phyloP scores from a whole-genome alignment of 768 basidiomycete genomes.

The Leccinum rimulosum region DNA sequence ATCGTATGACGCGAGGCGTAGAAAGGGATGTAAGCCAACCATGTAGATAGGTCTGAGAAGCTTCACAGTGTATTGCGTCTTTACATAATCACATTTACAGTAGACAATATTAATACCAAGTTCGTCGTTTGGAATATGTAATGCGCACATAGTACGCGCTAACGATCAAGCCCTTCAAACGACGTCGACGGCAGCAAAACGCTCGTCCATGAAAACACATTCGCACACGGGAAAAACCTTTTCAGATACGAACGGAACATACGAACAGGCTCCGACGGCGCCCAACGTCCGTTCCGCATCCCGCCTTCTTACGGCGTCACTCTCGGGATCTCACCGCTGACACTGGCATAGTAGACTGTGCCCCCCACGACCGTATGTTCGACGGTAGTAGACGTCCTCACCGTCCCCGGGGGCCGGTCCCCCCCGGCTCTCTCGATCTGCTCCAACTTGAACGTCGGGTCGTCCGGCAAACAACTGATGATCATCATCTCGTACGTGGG shows the following conservation, averaged over 20 bases:
- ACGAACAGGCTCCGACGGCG: constrained; percentile 41
- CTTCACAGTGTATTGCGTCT: constrained; percentile 50
- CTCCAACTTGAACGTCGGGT: constrained; percentile 59
- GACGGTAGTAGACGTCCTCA: constrained; percentile 49
- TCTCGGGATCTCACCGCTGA: constrained; percentile 80
- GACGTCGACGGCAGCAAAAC: constrained; percentile 70
- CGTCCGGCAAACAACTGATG: constrained; percentile 57
- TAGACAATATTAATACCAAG: constrained; percentile 27
- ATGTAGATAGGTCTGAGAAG: constrained; percentile 74
- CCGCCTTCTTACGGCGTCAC: constrained; percentile 68
- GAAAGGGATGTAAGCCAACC: constrained; percentile 30
- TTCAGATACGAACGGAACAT: neutral
- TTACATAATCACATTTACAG: constrained; percentile 80
- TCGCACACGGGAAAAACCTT: neutral
- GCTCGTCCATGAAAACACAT: constrained; percentile 43
- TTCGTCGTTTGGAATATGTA: neutral
- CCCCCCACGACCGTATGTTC: constrained; percentile 66
- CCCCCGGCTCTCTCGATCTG: constrained; percentile 58
- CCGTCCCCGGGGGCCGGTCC: constrained; percentile 8
- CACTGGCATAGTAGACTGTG: constrained; percentile 47
- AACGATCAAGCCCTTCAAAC: constrained; percentile 71
- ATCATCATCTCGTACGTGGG: constrained; percentile 40
- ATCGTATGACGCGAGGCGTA: neutral
- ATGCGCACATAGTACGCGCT: constrained; percentile 31
- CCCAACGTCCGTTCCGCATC: constrained; percentile 42